Conservation (phyloP, 495 filamentous ascomycete genomes). For the Penicillium atrosanguineum region DNA sequence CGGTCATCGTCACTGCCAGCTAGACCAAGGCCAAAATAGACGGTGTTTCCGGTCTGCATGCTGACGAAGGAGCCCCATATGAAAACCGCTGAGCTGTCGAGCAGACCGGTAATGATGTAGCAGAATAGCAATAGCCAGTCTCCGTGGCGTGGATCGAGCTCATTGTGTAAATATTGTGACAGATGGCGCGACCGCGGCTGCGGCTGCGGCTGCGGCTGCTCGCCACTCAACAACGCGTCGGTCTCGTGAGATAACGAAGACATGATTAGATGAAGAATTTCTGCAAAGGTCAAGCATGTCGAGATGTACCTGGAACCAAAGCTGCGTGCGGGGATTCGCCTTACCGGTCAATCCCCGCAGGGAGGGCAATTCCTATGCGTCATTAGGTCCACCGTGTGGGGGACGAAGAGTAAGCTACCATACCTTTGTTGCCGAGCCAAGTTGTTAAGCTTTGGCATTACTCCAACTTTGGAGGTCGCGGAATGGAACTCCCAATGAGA, state of each 20-base stretch:
- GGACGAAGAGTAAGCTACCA: background rate
- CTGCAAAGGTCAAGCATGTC: background rate
- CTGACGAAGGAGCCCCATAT: conserved; percentile 76
- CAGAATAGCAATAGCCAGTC: conserved; percentile 63
- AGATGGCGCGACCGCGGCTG: conserved; percentile 6
- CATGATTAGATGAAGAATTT: background rate
- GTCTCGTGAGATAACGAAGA: conserved; percentile 5
- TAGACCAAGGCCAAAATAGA: conserved; percentile 69
- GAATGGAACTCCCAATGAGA: background rate
- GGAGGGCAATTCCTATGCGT: background rate
- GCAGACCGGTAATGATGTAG: conserved; percentile 70
- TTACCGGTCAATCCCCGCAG: background rate
- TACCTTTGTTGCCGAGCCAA: background rate
- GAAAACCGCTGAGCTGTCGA: conserved; percentile 68
- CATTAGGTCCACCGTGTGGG: background rate
- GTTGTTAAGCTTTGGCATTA: background rate
- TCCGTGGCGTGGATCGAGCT: conserved; percentile 54
- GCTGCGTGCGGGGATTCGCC: background rate
- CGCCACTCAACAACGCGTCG: conserved; percentile 6
- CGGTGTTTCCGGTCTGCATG: conserved; percentile 81
- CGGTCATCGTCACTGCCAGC: conserved; percentile 39
- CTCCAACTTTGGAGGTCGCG: background rate
- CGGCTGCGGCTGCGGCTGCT: background rate
- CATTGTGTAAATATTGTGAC: conserved; percentile 40
- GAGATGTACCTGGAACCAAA: background rate